A percentile compares a stretch with the other conserved stretches of the same genome.
Evolutionary conservation across 176 grass and related monocot genomes (phyloP).

Genomic region (Eragrostis curvula): DNA sequence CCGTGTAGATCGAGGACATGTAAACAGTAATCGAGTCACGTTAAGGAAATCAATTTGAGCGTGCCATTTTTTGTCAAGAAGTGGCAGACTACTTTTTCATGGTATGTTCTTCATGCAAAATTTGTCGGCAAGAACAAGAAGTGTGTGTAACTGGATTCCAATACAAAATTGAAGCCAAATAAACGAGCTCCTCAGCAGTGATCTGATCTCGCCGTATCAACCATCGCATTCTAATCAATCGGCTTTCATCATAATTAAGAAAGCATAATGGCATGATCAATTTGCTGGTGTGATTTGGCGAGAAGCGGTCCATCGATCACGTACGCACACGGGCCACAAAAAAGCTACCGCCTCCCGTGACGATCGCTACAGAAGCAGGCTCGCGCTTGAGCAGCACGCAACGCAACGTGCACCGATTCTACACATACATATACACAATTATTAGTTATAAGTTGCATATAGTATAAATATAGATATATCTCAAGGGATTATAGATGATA

Average conservation of each 20-base stretch:
- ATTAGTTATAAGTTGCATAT: background rate
- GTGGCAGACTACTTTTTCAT: background rate
- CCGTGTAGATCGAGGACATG: too few species aligned
- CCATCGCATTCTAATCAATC: background rate
- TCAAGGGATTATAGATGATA: background rate
- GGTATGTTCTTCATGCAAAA: too few species aligned
- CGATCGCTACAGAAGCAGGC: conserved; percentile 6
- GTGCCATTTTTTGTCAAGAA: background rate
- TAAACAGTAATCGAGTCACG: too few species aligned
- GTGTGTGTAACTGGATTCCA: too few species aligned
- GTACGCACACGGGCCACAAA: background rate
- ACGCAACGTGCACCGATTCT: background rate
- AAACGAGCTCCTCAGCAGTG: background rate
- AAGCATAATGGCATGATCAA: background rate
- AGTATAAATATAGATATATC: background rate
- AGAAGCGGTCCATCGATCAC: background rate
- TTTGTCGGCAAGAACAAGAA: background rate
- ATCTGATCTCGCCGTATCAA: background rate
- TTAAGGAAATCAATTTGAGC: background rate
- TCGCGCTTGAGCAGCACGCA: conserved; percentile 12
- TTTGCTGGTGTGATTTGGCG: background rate
- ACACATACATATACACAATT: background rate
- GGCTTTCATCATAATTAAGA: background rate
- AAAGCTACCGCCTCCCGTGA: conserved; percentile 29
- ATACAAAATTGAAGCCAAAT: too few species aligned